phyloP scores from a whole-genome alignment of 2,329 filamentous ascomycete species.

The Zasmidium angulare region DNA sequence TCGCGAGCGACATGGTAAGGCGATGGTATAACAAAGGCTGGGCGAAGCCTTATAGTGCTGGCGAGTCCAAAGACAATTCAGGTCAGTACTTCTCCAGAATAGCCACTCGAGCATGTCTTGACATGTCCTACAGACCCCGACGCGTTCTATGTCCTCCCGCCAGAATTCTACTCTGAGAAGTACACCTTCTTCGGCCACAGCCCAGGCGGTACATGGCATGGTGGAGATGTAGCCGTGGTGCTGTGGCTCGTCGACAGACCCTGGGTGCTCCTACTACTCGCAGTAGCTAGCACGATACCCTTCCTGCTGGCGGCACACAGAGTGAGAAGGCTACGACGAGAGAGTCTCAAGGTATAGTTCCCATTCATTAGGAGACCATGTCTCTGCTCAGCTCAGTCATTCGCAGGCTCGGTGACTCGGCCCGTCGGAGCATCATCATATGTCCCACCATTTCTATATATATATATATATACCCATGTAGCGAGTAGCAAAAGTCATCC shows the following conservation, averaged over 20 bases:
- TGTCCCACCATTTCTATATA: not conserved
- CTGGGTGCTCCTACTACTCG: not conserved
- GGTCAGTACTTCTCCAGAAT: not conserved
- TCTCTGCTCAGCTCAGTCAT: too few relatives aligned
- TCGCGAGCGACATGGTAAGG: slow-evolving; percentile 62
- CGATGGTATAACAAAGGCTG: not conserved
- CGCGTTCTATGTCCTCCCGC: slow-evolving; percentile 55
- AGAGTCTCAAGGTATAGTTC: not conserved
- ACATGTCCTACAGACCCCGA: not conserved
- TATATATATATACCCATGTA: not conserved
- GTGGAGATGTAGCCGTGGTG: slow-evolving; percentile 64
- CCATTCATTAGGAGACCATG: not conserved
- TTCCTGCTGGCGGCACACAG: not conserved
- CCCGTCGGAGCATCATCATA: not conserved
- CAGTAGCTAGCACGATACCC: not conserved
- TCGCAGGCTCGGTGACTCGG: too few relatives aligned
- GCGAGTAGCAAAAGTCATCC: not conserved
- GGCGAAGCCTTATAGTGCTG: not conserved
- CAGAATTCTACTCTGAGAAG: slow-evolving; percentile 65
- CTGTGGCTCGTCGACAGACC: slow-evolving; percentile 31
- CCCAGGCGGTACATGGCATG: slow-evolving; percentile 65
- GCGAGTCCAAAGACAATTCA: not conserved
- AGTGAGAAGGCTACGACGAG: not conserved
- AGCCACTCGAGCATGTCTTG: not conserved
- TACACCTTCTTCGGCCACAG: slow-evolving; percentile 74